Conservation (phyloP, 2,329 filamentous ascomycete species). For the Xylariaceae sp. region DNA sequence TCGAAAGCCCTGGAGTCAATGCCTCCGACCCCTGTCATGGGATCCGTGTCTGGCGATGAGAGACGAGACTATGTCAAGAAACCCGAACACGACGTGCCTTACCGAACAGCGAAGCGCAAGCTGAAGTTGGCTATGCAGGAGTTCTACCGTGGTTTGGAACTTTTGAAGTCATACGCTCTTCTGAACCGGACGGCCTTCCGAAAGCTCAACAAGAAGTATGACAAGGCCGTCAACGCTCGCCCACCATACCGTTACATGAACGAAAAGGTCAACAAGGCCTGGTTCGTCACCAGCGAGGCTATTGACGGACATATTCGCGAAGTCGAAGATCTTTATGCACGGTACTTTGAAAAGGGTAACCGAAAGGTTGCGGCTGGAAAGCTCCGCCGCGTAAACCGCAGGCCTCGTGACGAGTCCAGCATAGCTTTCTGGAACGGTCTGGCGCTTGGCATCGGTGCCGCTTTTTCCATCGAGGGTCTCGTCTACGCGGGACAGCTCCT, state of each 20-base stretch:
- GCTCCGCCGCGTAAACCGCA: constrained; percentile 66
- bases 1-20: constrained; percentile 54
- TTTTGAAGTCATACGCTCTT: constrained; percentile 85
- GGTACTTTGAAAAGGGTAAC: constrained; percentile 91
- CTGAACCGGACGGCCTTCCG: constrained; percentile 90
- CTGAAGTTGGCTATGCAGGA: constrained; percentile 87
- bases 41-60: constrained; percentile 29
- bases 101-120: constrained; percentile 83
- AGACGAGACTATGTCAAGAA: constrained; percentile 49
- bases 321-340: constrained; percentile 86
- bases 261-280: constrained; percentile 83
- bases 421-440: constrained; percentile 59
- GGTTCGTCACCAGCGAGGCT: constrained; percentile 86
- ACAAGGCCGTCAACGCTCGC: constrained; percentile 78
- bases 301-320: constrained; percentile 73
- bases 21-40: constrained; percentile 45
- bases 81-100: constrained; percentile 63
- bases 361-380: constrained; percentile 87
- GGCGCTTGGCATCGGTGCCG: constrained; percentile 60
- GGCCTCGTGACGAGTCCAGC: constrained; percentile 49
- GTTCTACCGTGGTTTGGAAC: constrained; percentile 84
- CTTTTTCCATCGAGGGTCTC: constrained; percentile 62
- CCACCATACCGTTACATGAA: constrained; percentile 78
- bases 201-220: constrained; percentile 98
- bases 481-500: constrained; percentile 55